These are phyloP conservation scores for Aaosphaeria pasadenensis DNA, from an alignment of 2,329 filamentous ascomycete genomes.

Conservation along the genomic window DNA sequence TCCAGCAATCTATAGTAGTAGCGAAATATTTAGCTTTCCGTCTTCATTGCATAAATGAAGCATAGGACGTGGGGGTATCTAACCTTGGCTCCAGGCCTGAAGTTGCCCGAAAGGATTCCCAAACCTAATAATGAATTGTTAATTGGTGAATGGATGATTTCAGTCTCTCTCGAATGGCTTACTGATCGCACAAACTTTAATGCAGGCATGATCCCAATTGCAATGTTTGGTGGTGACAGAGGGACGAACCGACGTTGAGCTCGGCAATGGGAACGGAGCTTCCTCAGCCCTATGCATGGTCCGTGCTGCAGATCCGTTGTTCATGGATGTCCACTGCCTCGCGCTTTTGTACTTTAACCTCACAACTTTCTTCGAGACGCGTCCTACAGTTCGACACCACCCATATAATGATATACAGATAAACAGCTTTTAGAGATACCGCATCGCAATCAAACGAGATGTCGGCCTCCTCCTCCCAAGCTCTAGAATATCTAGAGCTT, in stretches of 20 bases:
- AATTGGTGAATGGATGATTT: slow-evolving; percentile 13
- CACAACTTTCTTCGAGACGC: not conserved
- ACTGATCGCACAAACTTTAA: slow-evolving; percentile 65
- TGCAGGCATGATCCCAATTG: slow-evolving; percentile 36
- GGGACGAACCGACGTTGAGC: slow-evolving; percentile 14
- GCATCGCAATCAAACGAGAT: slow-evolving; percentile 43
- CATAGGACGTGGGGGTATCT: not conserved
- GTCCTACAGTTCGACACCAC: slow-evolving; percentile 1
- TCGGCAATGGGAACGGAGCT: slow-evolving; percentile 10
- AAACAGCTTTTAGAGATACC: slow-evolving; percentile 15
- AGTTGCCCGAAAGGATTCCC: slow-evolving; percentile 79
- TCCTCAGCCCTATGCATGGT: not conserved
- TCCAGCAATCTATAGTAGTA: slow-evolving; percentile 37
- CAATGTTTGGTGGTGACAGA: slow-evolving; percentile 8
- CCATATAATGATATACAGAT: slow-evolving; percentile 32
- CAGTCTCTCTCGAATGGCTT: slow-evolving; percentile 22
- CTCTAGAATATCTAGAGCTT: slow-evolving; percentile 88
- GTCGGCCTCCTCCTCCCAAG: slow-evolving; percentile 56
- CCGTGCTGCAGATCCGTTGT: not conserved
- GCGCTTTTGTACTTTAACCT: not conserved
- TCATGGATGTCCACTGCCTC: not conserved
- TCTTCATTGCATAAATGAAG: slow-evolving; percentile 1
- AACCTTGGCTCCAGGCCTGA: slow-evolving; percentile 90
- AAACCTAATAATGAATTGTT: slow-evolving; percentile 55
- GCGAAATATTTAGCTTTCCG: not conserved